Base-by-base conservation (phyloP, 2,329 filamentous ascomycete species). In the Thyridium curvatum region DNA sequence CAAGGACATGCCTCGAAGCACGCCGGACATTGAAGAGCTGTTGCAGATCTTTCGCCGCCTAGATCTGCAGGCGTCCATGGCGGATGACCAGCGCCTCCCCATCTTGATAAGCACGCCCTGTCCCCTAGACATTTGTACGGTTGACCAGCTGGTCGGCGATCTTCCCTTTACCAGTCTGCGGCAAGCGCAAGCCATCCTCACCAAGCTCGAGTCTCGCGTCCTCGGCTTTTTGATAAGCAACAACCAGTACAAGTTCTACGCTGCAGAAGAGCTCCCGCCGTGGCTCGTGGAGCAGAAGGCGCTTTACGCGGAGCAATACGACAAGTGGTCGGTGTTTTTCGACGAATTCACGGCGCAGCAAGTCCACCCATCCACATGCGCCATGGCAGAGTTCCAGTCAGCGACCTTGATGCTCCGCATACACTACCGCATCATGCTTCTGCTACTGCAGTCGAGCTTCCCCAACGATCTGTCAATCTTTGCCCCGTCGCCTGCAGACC, bases 41-140 rank as follows among this genome's bases (percentile, higher is more conserved):
- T n/a, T 16, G 5, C 35, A 38, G 30, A 15, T 42, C 2, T 40
- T 44, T 3, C 39, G 29, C 12, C 39, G 42, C 13, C 37, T 46
- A 4, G 44, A 46, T 17, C 13, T 43, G 8, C 41, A 44, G 14
- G 39, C 41, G 12, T 40, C 39, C 17, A 15, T 46, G n/a, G 44
- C 33, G 21, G 32, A 46, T 28, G 39, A 46, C 30, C 32, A 10
- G 3, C 35, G 37, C 4, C 5, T 14, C 4, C 44, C 44, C 12
- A 12, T 29, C 8, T 37, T 44, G 4, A 14, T 17, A 15, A 30
- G 43, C 6, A 30, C 28, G 2, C n/a, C n/a, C n/a, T 32, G 36
- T 28, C 9, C 30, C 9, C 21, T 18, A 12, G 34, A 35, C 8
- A 35, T 21, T 13, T n/a, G 14, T 15, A 26, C 18, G 4, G 13